Percentiles rank a stretch among this genome's conserved stretches.
Evolutionary conservation across 148 eudicot genomes (phyloP).

Genomic region (Cornus suecica): DNA sequence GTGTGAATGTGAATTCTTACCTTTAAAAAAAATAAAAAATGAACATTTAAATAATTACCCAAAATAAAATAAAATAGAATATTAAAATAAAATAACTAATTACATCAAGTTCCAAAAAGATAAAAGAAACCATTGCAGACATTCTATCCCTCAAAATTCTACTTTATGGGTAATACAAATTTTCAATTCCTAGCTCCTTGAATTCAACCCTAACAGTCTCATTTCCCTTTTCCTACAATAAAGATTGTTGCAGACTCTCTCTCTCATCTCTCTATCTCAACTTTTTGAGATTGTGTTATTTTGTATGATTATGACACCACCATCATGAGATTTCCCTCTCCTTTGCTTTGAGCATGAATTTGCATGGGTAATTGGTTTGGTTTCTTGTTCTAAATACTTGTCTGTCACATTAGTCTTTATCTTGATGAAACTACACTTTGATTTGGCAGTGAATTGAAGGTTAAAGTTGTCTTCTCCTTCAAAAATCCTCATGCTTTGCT

Average conservation of each 20-base stretch:
- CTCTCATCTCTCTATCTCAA: conserved; percentile 4
- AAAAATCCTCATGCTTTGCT: conserved; percentile 21
- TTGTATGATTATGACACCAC: conserved; percentile 29
- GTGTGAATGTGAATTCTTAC: too few species aligned
- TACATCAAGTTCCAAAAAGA: too few species aligned
- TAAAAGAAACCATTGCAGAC: too few species aligned
- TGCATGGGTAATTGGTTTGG: background rate
- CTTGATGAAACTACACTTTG: background rate
- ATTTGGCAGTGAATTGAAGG: background rate
- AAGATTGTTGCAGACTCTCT: conserved; percentile 10
- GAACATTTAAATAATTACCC: too few species aligned
- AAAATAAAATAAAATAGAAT: too few species aligned
- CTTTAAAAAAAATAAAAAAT: too few species aligned
- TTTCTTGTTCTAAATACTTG: background rate
- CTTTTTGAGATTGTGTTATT: conserved; percentile 23
- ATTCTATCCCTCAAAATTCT: background rate
- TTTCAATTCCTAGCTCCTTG: conserved; percentile 25
- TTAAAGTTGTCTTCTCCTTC: background rate
- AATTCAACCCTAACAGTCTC: conserved; percentile 26
- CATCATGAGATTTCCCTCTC: conserved; percentile 12
- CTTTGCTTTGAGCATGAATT: background rate
- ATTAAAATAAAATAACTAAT: too few species aligned
- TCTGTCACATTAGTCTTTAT: background rate
- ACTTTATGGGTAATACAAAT: background rate
- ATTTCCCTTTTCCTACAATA: conserved; percentile 13